A percentile compares a stretch with the other conserved stretches of the same genome.
Conservation (phyloP, 768 basidiomycete species). For the Hericium erinaceus region DNA sequence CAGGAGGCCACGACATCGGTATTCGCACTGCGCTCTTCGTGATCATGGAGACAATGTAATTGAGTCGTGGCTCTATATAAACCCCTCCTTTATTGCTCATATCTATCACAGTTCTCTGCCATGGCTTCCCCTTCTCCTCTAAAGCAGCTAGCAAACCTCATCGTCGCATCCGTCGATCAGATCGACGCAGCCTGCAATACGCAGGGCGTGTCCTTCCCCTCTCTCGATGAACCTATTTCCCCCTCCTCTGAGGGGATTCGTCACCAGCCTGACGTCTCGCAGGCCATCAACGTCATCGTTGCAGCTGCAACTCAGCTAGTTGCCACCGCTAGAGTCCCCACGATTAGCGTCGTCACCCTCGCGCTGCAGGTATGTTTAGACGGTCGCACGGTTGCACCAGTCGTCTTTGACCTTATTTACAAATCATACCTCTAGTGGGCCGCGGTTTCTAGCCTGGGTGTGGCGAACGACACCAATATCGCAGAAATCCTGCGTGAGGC, state of each 20-base stretch:
- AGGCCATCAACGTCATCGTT: not conserved
- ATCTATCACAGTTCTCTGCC: too few species aligned
- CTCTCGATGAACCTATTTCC: not conserved
- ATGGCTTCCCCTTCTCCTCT: not conserved
- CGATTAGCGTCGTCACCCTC: not conserved
- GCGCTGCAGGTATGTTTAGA: not conserved
- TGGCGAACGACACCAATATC: not conserved
- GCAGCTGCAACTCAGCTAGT: not conserved
- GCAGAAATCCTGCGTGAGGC: not conserved
- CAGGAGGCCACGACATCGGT: too few species aligned
- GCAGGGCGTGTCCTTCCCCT: not conserved
- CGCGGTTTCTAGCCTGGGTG: not conserved
- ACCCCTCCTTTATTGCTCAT: too few species aligned
- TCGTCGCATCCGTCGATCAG: not conserved
- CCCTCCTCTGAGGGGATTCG: not conserved
- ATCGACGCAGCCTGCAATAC: not conserved
- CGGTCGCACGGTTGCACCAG: too few species aligned
- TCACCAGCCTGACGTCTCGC: not conserved
- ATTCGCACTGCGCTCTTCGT: too few species aligned
- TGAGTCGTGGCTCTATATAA: too few species aligned
- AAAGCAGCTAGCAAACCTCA: not conserved
- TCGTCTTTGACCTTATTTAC: not conserved
- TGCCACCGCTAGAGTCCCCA: not conserved
- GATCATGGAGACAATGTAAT: too few species aligned
- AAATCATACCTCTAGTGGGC: not conserved